Evolutionary conservation across 2,329 filamentous ascomycete species (phyloP).

Genomic region (Diplodia seriata): DNA sequence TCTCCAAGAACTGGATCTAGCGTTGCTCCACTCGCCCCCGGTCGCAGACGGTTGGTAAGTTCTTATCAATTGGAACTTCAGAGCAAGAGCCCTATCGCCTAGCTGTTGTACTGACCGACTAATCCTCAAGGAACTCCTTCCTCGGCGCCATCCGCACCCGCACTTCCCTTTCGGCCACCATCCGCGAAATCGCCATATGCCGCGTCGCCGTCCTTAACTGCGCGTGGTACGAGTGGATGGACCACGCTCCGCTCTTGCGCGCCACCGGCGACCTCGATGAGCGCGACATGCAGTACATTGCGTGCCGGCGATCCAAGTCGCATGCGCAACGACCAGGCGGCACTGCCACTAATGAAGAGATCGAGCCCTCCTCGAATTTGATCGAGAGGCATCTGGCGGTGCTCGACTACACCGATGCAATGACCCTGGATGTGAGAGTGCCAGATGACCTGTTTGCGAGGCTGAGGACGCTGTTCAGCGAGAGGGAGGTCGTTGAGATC

Average conservation of each 20-base stretch:
- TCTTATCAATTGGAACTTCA: too few relatives aligned
- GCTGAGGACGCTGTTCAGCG: conserved; percentile 67
- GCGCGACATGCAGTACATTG: conserved; percentile 45
- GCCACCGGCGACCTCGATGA: conserved; percentile 66
- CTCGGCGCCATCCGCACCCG: conserved; percentile 62
- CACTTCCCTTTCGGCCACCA: conserved; percentile 56
- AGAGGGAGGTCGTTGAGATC: conserved; percentile 80
- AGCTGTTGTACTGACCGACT: neutral
- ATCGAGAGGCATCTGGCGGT: conserved; percentile 71
- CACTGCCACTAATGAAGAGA: conserved; percentile 13
- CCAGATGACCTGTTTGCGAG: conserved; percentile 70
- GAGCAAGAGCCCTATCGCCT: too few relatives aligned
- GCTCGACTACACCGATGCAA: conserved; percentile 78
- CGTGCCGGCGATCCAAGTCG: conserved; percentile 20
- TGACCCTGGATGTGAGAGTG: conserved; percentile 78
- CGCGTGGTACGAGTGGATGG: conserved; percentile 85
- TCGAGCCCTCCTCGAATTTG: conserved; percentile 46
- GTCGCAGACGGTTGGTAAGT: conserved; percentile 62
- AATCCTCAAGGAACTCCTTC: conserved; percentile 57
- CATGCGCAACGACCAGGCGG: conserved; percentile 20
- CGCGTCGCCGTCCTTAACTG: conserved; percentile 80
- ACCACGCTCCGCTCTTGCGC: conserved; percentile 73
- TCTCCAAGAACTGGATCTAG: conserved; percentile 61
- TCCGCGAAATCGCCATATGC: conserved; percentile 81
- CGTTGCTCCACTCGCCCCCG: conserved; percentile 62